Evolutionary conservation across 305 asterid genomes (phyloP), one percentile per base, ranked within the genome.

Genomic region (Nicotiana rustica): DNA sequence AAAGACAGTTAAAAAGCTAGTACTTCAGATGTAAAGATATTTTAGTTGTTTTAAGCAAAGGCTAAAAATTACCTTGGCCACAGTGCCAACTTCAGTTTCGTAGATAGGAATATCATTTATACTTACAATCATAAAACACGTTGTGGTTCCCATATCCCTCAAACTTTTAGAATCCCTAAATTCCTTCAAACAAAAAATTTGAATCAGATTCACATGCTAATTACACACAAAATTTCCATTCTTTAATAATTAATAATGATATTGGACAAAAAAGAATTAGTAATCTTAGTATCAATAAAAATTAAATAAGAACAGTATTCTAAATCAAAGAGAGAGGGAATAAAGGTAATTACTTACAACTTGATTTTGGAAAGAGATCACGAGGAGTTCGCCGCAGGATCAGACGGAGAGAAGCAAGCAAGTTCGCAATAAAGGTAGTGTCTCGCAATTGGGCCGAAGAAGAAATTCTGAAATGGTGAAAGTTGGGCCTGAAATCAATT

Each of bases 71-170:
- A 95, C 97, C 85, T 94, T 91, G 65, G 98, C 95, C 17, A 91
- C 94, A 55, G 96, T 90, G 78, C 98, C 97, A 79, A 95, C 98
- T 92, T 95, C 97, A 78, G 97, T 96, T 93, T 95, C 97, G 83
- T 95, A 93, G 86, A 95, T 93, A 70, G 97, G 98, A 67, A 95
- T 95, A 86, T 95, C 98, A 67, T 91, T 91, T 84, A 88, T 92
- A 87, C 97, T 95, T 60, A 95, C 97, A 67, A 95, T 95, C 94
- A 95, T 90, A 78, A 95, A 95, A 81, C 98, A 95, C 59, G 97
- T 95, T 17, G 97, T 95, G 84, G 88, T 95, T 33, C 95, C 93
- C 97, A 93, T 95, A 67, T 17, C 35, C 55, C 25, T 36, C 25
- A 3, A 15, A 8, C 7, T 18, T 13, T 57, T 25, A 31, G 67